Evolutionary conservation across 805 yeast species (phyloP).

Genomic region (Wickerhamomyces mucosus): DNA sequence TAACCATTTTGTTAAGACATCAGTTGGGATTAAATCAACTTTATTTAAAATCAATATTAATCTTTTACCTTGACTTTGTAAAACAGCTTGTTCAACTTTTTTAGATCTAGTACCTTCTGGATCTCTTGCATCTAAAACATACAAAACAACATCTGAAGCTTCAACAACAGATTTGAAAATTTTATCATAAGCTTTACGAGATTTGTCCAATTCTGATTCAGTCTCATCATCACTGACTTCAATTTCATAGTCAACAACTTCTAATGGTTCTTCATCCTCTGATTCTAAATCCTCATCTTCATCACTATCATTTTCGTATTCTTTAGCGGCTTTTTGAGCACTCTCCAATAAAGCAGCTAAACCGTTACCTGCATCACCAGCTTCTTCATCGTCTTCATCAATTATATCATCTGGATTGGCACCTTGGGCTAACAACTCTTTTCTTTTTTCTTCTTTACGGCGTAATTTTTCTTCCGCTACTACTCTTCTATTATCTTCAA

Average conservation of each 20-base stretch:
- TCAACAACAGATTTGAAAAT: constrained; percentile 90
- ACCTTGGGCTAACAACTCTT: constrained; percentile 29
- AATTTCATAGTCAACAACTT: constrained; percentile 35
- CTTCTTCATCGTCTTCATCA: constrained; percentile 33
- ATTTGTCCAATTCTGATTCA: constrained; percentile 49
- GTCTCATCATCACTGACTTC: constrained; percentile 38
- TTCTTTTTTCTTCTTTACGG: constrained; percentile 39
- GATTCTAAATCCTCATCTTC: constrained; percentile 35
- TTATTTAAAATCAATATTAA: constrained; percentile 82
- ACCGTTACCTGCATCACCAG: constrained; percentile 41
- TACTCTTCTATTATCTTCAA: constrained; percentile 50
- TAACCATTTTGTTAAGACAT: constrained; percentile 77
- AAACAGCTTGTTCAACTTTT: constrained; percentile 82
- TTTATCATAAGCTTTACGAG: constrained; percentile 88
- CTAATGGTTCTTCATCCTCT: constrained; percentile 32
- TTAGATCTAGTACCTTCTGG: constrained; percentile 92
- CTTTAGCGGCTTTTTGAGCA: constrained; percentile 74
- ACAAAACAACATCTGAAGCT: constrained; percentile 80
- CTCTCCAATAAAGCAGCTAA: constrained; percentile 88
- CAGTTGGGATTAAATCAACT: constrained; percentile 85
- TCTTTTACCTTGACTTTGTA: constrained; percentile 73
- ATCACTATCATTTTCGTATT: constrained; percentile 42
- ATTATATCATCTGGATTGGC: constrained; percentile 26
- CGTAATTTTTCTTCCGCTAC: constrained; percentile 46
- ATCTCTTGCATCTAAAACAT: constrained; percentile 95